Conservation (phyloP, 352 stramenopile species). For the Phytophthora sansomeana region DNA sequence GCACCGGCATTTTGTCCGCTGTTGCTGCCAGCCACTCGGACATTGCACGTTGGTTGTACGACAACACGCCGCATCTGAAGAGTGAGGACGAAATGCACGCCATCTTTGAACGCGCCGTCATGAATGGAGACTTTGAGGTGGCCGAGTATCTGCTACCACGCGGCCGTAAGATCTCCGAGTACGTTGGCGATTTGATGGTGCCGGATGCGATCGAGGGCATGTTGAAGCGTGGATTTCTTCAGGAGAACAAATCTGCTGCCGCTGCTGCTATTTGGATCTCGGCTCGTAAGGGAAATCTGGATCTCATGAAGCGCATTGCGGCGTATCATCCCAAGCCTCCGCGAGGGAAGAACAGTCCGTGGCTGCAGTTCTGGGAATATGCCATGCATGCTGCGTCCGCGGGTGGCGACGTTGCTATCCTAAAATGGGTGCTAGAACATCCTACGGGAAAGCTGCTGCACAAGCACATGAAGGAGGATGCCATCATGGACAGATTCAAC, state of each 20-base stretch:
- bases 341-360: neutral
- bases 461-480: conserved; percentile 8
- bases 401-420: neutral
- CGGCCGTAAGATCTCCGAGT: neutral
- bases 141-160: neutral
- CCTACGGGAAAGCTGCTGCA: neutral
- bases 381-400: neutral
- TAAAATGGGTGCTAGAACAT: conserved; percentile 23
- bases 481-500: conserved; percentile 1
- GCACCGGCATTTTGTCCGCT: neutral
- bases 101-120: conserved; percentile 2
- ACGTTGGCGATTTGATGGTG: neutral
- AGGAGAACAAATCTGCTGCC: neutral
- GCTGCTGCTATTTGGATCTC: neutral
- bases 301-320: neutral
- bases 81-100: neutral
- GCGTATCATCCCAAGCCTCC: neutral
- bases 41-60: conserved; percentile 1
- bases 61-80: neutral
- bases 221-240: conserved; percentile 2
- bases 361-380: conserved; percentile 1
- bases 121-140: neutral
- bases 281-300: neutral
- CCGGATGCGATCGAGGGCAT: neutral
- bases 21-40: neutral